Evolutionary conservation across 192 early-diverging fungal genomes (phyloP).

Genomic region (Podila epigama): DNA sequence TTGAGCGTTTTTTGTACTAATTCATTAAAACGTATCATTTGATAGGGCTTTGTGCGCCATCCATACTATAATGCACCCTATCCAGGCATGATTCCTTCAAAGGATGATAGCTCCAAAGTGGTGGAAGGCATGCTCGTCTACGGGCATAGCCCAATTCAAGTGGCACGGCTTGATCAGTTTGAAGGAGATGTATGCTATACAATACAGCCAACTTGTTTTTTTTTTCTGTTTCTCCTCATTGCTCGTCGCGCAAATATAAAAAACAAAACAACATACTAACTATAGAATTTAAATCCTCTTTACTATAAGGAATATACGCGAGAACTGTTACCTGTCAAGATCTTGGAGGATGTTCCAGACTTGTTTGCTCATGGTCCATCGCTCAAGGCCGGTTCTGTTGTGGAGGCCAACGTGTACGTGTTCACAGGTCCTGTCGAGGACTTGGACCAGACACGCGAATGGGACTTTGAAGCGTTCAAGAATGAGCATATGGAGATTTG

Average conservation of each 20-base stretch:
- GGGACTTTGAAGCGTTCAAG: conserved; percentile 38
- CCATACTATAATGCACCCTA: conserved; percentile 44
- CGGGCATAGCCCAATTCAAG: conserved; percentile 34
- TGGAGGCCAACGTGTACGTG: conserved; percentile 32
- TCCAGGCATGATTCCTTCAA: conserved; percentile 43
- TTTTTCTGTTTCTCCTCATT: neutral
- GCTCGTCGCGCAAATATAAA: neutral
- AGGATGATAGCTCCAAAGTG: neutral
- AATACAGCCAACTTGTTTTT: neutral
- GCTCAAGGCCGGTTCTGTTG: conserved; percentile 10
- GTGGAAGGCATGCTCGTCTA: conserved; percentile 42
- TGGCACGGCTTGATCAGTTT: conserved; percentile 33
- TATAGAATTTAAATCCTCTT: neutral
- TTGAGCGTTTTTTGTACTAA: no score
- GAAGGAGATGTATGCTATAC: conserved; percentile 21
- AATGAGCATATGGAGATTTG: conserved; percentile 19
- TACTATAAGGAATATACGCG: conserved; percentile 27
- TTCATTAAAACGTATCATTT: no score
- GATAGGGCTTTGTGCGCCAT: conserved; percentile 34
- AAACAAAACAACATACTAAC: neutral
- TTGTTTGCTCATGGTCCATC: conserved; percentile 5
- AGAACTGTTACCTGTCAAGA: conserved; percentile 15
- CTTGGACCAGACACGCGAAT: conserved; percentile 13
- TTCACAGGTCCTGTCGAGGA: conserved; percentile 25
- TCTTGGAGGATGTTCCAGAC: conserved; percentile 18